Conservation (phyloP, 2,329 filamentous ascomycete species). For the Lasiodiplodia theobromae region DNA sequence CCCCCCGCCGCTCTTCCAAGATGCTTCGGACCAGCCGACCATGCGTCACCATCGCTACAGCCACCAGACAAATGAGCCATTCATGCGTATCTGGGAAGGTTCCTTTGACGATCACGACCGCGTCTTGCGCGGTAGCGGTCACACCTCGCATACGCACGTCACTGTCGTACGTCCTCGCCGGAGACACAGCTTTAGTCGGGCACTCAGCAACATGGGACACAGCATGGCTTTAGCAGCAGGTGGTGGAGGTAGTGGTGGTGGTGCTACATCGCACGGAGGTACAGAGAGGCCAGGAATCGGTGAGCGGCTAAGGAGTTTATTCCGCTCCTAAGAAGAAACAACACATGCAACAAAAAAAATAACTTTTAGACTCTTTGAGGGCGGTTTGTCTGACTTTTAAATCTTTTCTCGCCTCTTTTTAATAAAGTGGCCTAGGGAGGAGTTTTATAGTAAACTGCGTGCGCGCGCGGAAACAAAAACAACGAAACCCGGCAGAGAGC, state of each 20-base stretch:
- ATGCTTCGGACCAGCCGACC: neutral
- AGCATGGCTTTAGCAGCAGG: conserved; percentile 3
- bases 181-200: conserved; percentile 16
- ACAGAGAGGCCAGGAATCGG: conserved; percentile 21
- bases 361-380: neutral
- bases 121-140: neutral
- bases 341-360: neutral
- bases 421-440: neutral
- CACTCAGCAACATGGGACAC: conserved; percentile 14
- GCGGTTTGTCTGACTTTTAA: neutral
- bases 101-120: conserved; percentile 5
- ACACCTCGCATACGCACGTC: neutral
- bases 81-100: conserved; percentile 4
- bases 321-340: conserved; percentile 4
- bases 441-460: neutral
- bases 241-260: neutral
- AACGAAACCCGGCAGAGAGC: too few species aligned
- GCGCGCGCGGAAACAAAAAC: neutral
- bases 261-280: neutral
- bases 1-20: neutral
- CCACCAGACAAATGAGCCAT: neutral
- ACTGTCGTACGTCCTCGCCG: conserved; percentile 3
- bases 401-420: neutral
- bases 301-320: conserved; percentile 22
- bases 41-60: neutral